Conservation (phyloP, 2,329 filamentous ascomycete species). For the Pestalotiopsis sp. region DNA sequence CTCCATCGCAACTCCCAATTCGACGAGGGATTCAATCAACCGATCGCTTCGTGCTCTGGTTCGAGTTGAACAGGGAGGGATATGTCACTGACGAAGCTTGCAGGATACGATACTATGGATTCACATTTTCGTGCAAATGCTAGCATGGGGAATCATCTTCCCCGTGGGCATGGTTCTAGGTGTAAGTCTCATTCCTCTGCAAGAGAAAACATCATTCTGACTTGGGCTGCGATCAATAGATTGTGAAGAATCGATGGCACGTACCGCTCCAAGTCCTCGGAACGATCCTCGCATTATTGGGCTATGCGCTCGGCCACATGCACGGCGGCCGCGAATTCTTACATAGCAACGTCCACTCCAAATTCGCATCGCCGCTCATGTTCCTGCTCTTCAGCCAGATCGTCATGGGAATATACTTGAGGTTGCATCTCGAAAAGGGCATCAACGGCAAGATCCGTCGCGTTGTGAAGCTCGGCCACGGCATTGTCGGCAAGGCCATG, state of each 20-base stretch:
- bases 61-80: not conserved
- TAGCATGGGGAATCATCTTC: slow-evolving; percentile 90
- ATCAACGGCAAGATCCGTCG: slow-evolving; percentile 78
- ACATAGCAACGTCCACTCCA: slow-evolving; percentile 73
- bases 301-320: slow-evolving; percentile 88
- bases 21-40: not conserved
- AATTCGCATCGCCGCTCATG: slow-evolving; percentile 81
- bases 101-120: slow-evolving; percentile 87
- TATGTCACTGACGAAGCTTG: not conserved
- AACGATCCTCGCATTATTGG: slow-evolving; percentile 75
- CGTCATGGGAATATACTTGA: slow-evolving; percentile 82
- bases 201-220: slow-evolving; percentile 7
- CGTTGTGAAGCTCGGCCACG: slow-evolving; percentile 73
- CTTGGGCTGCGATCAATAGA: slow-evolving; percentile 49
- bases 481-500: slow-evolving; percentile 83
- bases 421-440: slow-evolving; percentile 84
- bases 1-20: not conserved
- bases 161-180: slow-evolving; percentile 95
- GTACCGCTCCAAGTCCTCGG: slow-evolving; percentile 83
- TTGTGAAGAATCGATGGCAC: slow-evolving; percentile 90
- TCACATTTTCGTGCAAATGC: slow-evolving; percentile 86
- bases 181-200: slow-evolving; percentile 51
- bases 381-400: slow-evolving; percentile 78
- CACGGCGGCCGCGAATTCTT: slow-evolving; percentile 89
- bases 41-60: not conserved